Conservation (phyloP, 306 rosid genomes). For the Trichosanthes cucumerina region DNA sequence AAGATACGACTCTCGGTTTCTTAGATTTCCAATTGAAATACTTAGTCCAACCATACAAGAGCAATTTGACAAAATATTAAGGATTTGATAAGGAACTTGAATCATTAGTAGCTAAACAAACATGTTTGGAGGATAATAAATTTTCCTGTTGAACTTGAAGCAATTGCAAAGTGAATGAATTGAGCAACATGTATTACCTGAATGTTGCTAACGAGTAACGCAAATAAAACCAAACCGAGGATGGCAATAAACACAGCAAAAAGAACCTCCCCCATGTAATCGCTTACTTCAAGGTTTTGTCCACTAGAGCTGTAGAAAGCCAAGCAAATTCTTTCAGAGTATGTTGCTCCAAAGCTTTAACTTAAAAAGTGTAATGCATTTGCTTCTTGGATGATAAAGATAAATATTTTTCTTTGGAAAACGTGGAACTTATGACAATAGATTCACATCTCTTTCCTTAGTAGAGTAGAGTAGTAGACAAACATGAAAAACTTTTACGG, state of each 20-base stretch:
- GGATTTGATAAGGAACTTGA: too few relatives aligned
- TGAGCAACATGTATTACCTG: constrained; percentile 38
- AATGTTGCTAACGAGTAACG: constrained; percentile 78
- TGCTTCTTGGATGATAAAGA: not conserved
- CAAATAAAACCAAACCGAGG: constrained; percentile 63
- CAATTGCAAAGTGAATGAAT: too few relatives aligned
- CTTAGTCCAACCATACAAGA: too few relatives aligned
- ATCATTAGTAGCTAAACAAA: too few relatives aligned
- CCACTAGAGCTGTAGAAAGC: constrained; percentile 61
- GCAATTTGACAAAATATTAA: too few relatives aligned
- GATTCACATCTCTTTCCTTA: not conserved
- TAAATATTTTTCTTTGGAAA: not conserved
- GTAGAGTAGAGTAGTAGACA: not conserved
- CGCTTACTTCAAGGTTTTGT: constrained; percentile 65
- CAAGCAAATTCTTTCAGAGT: not conserved
- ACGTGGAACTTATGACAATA: not conserved
- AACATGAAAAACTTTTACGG: constrained; percentile 1
- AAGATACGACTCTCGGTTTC: too few relatives aligned
- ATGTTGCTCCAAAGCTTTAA: not conserved
- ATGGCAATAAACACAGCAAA: constrained; percentile 58
- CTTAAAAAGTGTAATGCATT: not conserved
- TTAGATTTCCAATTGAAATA: too few relatives aligned
- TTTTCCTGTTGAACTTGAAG: too few relatives aligned
- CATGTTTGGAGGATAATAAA: too few relatives aligned
- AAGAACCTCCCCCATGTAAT: constrained; percentile 38